Base-by-base conservation (phyloP, 176 grass and related monocot genomes). In the Musa troglodytarum region DNA sequence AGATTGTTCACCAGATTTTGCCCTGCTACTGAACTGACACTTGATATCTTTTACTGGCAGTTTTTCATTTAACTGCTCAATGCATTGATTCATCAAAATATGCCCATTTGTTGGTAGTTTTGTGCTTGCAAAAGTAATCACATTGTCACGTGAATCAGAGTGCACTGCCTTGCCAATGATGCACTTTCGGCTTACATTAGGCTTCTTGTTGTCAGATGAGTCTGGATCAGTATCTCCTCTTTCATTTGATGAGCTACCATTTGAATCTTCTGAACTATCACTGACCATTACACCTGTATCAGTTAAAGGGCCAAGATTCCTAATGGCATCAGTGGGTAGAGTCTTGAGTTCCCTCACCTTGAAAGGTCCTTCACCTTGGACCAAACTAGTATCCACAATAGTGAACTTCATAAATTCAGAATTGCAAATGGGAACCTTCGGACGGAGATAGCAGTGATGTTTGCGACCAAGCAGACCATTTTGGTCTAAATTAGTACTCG, bases 401-500 rank as follows among this genome's bases (percentile, higher is more conserved):
- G 95, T 98, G 79, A 98, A 98, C 80, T 93, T 98, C 86, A 98
- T 84, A 56, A 93, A 80, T 54, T 84, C 83, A 77, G 80, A 83
- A 68, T 85, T 85, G 65, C 80, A 80, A 57, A 77, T 78, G 78
- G 73, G 76, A 50, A 91, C 84, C 72, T 70, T 89, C 34, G 88
- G 63, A 15, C 24, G 58, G 64, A 70, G 77, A 77, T 88, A 83
- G 68, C 73, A 56, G 79, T 78, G 59, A 81, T 50, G 57, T 78
- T 82, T 81, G 77, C 75, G 81, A 74, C 81, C 77, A 72, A 76
- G 26, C 56, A 77, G 69, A 79, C 79, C 78, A 77, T 62, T 77
- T 78, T 67, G 83, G 49, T 82, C 79, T 75, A 68, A 50, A 77
- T 84, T 84, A 56, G 64, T 52, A 67, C 82, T 81, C 58, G 59